Conservation (phyloP, 164 flowering plant species). For the Chloranthus sessilifolius region DNA sequence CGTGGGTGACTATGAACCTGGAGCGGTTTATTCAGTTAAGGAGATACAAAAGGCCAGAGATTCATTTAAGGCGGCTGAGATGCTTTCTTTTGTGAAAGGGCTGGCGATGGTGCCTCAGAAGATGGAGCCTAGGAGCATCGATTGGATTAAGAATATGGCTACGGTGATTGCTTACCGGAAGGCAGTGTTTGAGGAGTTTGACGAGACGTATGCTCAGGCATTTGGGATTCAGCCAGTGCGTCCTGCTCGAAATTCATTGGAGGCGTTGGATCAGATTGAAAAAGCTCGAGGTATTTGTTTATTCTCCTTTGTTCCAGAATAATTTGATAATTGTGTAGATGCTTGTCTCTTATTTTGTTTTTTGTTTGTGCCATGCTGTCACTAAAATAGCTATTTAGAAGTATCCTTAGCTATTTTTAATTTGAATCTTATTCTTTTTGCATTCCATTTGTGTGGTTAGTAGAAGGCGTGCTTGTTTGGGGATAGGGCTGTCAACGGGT, state of each 20-base stretch:
- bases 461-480: too few relatives aligned
- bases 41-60: conserved; percentile 68
- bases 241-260: conserved; percentile 23
- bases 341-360: neutral
- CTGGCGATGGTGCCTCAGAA: conserved; percentile 49
- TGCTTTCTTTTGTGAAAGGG: conserved; percentile 49
- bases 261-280: conserved; percentile 21
- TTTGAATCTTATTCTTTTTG: too few relatives aligned
- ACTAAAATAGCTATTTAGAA: too few relatives aligned
- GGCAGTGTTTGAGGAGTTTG: conserved; percentile 82
- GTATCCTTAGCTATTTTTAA: too few relatives aligned
- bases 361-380: too few relatives aligned
- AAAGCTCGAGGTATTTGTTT: conserved; percentile 48
- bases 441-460: too few relatives aligned
- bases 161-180: conserved; percentile 53
- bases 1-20: conserved; percentile 66
- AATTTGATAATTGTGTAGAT: too few relatives aligned
- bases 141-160: conserved; percentile 51
- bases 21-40: conserved; percentile 48
- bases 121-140: conserved; percentile 28
- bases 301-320: neutral
- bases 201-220: conserved; percentile 93
- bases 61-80: conserved; percentile 45
- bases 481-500: too few relatives aligned
- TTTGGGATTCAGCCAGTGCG: conserved; percentile 57